A percentile compares a stretch with the other conserved stretches of the same genome.
phyloP scores from a whole-genome alignment of 2,329 filamentous ascomycete genomes.

The Epichloe sylvatica region DNA sequence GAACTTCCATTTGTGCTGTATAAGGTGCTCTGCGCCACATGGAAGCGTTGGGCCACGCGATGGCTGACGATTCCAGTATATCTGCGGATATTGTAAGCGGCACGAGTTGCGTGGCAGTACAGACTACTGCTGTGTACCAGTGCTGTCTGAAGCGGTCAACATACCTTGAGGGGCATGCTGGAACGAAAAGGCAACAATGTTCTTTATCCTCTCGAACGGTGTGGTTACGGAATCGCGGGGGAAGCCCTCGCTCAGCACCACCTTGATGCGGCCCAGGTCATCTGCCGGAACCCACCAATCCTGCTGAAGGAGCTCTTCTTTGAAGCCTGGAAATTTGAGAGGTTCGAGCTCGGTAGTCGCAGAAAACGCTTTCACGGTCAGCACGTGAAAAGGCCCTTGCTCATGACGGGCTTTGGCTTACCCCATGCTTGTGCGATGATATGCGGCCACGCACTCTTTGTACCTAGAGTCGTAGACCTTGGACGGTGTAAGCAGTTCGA shows the following conservation, averaged over 20 bases:
- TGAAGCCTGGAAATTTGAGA: constrained; percentile 62
- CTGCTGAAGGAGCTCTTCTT: constrained; percentile 53
- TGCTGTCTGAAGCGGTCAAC: constrained; percentile 10
- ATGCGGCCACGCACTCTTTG: constrained; percentile 36
- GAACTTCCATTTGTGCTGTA: constrained; percentile 26
- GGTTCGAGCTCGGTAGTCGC: constrained; percentile 43
- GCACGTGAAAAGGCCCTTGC: not conserved
- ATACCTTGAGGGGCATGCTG: constrained; percentile 69
- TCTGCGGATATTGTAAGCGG: constrained; percentile 26
- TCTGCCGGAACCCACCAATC: constrained; percentile 60
- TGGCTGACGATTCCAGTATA: constrained; percentile 55
- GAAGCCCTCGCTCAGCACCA: constrained; percentile 60
- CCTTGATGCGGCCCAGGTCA: constrained; percentile 58
- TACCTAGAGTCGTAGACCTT: constrained; percentile 42
- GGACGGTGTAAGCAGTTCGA: not conserved
- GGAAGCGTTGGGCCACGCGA: constrained; percentile 64
- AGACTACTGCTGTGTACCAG: not conserved
- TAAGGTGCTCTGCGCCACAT: constrained; percentile 48
- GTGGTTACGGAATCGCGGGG: constrained; percentile 35
- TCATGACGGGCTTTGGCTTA: constrained; percentile 16
- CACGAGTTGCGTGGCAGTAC: not conserved
- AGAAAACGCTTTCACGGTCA: constrained; percentile 28
- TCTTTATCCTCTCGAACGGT: constrained; percentile 54
- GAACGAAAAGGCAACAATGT: constrained; percentile 67
- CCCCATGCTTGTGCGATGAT: constrained; percentile 32